Base-by-base conservation (phyloP, 1,284 basidiomycete genomes). In the Caloboletus firmus region DNA sequence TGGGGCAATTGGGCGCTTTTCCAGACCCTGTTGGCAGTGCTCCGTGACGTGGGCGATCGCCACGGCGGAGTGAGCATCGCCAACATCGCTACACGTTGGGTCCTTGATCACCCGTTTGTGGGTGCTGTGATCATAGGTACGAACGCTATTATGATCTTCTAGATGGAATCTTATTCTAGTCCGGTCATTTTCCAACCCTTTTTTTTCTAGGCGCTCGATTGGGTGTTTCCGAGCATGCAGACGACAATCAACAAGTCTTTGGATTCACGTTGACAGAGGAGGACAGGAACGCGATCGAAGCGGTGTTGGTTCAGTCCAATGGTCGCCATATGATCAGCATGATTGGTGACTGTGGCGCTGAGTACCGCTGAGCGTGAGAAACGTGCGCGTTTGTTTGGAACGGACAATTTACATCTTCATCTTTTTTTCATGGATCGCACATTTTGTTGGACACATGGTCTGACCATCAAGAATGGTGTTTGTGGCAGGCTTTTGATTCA, bases 321-420 rank as follows among this genome's bases (percentile, higher is more conserved):
- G 80, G 84, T 4, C 71, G 80, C 40, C 76, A 64, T 32, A 76
- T 91, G 67, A 86, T 89, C 56, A 80, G 75, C 15, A 77, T 74
- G 17, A 84, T 92, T 55, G 89, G 89, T 6, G 90, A 92, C 66
- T 91, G 89, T 69, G 90, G 90, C 36, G 85, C 85, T 20, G 89
- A 92, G 73, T 92, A 92, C 71, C 83, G 89, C 42, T 83, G 58
- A 74, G 12, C 22, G 10, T 11, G n/a, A 5, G 30, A n/a, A 3
- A 30, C 8, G 5, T 24, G 20, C 22, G 13, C 2, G 12, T 22
- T 31, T 28, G 20, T 47, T 37, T 24, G 18, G 31, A 39, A 34
- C 24, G 22, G 47, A 56, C 13, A 24, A 12, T 18, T 24, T 24
- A 24, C 5, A 28, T 10, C 3, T 22, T 22, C 24, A 24, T 20